Evolutionary conservation across 2,329 filamentous ascomycete genomes (phyloP).

Genomic region (Pseudogymnoascus sp.): DNA sequence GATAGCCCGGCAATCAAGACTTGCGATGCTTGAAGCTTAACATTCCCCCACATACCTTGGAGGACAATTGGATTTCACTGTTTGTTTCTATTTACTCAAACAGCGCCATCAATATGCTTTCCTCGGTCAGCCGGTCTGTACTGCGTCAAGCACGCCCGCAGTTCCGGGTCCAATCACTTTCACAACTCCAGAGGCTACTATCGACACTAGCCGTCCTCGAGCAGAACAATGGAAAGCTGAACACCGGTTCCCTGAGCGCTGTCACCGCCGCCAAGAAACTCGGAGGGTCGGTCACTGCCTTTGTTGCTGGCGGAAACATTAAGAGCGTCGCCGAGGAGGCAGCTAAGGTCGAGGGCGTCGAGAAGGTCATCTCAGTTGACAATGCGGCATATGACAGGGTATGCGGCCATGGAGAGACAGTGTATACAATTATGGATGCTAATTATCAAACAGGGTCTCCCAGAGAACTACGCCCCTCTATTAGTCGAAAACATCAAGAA

Average conservation of each 20-base stretch:
- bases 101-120: slow-evolving; percentile 24
- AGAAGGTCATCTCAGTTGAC: slow-evolving; percentile 84
- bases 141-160: slow-evolving; percentile 30
- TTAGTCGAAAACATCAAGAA: slow-evolving; percentile 96
- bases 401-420: slow-evolving; percentile 12
- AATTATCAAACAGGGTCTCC: slow-evolving; percentile 54
- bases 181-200: slow-evolving; percentile 58
- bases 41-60: slow-evolving; percentile 7
- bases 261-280: slow-evolving; percentile 80
- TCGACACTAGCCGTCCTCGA: slow-evolving; percentile 89
- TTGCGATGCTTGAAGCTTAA: slow-evolving; percentile 5
- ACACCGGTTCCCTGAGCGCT: slow-evolving; percentile 70
- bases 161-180: slow-evolving; percentile 34
- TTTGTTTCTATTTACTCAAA: not conserved
- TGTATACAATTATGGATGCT: not conserved
- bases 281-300: slow-evolving; percentile 75
- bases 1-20: slow-evolving; percentile 8
- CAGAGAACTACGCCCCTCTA: slow-evolving; percentile 90
- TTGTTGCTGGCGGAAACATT: slow-evolving; percentile 73
- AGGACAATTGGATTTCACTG: slow-evolving; percentile 8
- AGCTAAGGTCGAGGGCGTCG: slow-evolving; percentile 79
- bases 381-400: slow-evolving; percentile 91
- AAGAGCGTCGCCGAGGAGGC: slow-evolving; percentile 72
- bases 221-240: slow-evolving; percentile 83
- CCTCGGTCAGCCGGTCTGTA: slow-evolving; percentile 21